Percentiles rank a stretch among this genome's conserved stretches.
These are phyloP conservation scores for Metschnikowia lachancei DNA, from an alignment of 805 yeast species.

Conservation along the genomic window DNA sequence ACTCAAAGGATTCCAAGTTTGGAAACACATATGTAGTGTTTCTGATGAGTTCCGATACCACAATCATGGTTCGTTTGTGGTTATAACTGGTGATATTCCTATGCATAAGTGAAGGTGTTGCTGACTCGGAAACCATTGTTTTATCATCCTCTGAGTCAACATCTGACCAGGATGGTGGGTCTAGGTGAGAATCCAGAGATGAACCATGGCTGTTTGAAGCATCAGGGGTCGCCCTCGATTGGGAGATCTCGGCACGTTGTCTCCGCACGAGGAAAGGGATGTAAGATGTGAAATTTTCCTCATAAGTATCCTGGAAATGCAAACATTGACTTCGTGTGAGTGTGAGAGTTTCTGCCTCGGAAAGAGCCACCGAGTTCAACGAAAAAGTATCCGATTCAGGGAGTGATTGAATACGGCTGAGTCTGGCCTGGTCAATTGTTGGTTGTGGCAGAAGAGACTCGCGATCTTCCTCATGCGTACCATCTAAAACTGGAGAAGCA, in stretches of 20 bases:
- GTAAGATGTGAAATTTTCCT: constrained; percentile 38
- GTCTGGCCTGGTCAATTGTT: background rate
- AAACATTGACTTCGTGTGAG: constrained; percentile 23
- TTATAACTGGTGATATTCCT: constrained; percentile 23
- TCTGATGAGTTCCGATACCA: constrained; percentile 36
- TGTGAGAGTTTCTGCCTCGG: constrained; percentile 39
- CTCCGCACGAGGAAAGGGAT: constrained; percentile 39
- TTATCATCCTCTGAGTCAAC: constrained; percentile 12
- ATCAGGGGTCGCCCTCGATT: background rate
- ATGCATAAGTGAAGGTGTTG: constrained; percentile 20
- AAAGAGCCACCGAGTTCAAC: constrained; percentile 25
- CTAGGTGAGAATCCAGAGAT: background rate
- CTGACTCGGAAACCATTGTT: constrained; percentile 11
- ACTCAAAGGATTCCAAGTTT: constrained; percentile 26
- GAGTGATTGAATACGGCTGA: background rate
- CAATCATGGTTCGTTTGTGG: constrained; percentile 29
- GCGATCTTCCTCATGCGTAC: background rate
- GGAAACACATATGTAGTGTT: constrained; percentile 30
- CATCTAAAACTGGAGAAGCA: no score
- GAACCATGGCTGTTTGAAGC: background rate
- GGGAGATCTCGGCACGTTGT: constrained; percentile 20
- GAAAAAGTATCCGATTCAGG: constrained; percentile 6
- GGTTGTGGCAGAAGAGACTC: background rate
- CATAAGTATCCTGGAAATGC: constrained; percentile 36
- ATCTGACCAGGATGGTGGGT: background rate